These are phyloP conservation scores for Teunomyces aglyptinius DNA, from an alignment of 805 yeast genomes.

Conservation along the genomic window DNA sequence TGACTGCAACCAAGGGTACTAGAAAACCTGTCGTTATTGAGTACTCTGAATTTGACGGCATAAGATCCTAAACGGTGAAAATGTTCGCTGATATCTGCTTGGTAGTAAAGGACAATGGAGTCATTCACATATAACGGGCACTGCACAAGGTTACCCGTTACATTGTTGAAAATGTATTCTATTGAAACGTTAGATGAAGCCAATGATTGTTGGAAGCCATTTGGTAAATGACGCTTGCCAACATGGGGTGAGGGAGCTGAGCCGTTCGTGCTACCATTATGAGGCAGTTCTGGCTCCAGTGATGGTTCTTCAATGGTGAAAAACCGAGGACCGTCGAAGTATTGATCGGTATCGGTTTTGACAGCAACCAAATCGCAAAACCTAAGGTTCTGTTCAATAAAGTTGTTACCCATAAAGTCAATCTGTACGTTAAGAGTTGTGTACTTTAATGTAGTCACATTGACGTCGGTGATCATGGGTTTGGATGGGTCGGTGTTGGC, in stretches of 20 bases:
- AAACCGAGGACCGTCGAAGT: constrained; percentile 27
- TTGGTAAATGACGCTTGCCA: neutral
- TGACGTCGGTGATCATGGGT: constrained; percentile 40
- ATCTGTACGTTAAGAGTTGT: constrained; percentile 49
- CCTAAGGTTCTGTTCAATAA: constrained; percentile 39
- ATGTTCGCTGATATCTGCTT: constrained; percentile 39
- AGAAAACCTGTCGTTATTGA: constrained; percentile 37
- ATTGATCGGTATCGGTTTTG: constrained; percentile 28
- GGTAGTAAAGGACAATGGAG: constrained; percentile 35
- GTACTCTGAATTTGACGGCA: constrained; percentile 38
- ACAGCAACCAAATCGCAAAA: constrained; percentile 44
- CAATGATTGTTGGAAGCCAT: constrained; percentile 1
- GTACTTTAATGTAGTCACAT: constrained; percentile 43
- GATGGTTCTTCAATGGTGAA: constrained; percentile 1
- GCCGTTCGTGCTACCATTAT: neutral
- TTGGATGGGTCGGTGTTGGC: constrained; percentile 4
- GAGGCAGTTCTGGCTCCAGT: neutral
- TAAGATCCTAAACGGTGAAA: constrained; percentile 47
- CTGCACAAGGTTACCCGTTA: constrained; percentile 14
- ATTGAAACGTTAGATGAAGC: constrained; percentile 11
- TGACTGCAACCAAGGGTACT: constrained; percentile 46
- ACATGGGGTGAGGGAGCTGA: neutral
- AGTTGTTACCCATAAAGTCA: constrained; percentile 41
- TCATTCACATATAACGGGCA: constrained; percentile 41
- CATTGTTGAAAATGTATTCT: constrained; percentile 7